These are phyloP conservation scores for Sarocladium kiliense DNA, from an alignment of 2,329 filamentous ascomycete species.

Conservation along the genomic window DNA sequence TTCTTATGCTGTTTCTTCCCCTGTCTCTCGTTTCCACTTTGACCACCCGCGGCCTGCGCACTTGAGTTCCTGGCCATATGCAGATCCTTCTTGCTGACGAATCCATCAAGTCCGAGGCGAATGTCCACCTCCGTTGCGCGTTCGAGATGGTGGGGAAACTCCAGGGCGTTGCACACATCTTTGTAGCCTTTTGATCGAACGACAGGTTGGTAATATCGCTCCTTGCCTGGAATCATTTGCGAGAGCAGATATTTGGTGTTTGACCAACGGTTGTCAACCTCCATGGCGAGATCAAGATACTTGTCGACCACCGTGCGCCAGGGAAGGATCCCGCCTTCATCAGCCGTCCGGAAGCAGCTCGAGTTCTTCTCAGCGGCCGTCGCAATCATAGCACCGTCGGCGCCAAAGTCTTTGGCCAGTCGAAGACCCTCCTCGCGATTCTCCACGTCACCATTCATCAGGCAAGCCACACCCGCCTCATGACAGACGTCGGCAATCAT, in stretches of 20 bases:
- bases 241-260: constrained; percentile 91
- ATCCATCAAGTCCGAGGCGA: constrained; percentile 53
- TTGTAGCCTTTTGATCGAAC: constrained; percentile 65
- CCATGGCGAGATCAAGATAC: constrained; percentile 68
- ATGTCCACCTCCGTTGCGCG: constrained; percentile 62
- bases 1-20: constrained; percentile 25
- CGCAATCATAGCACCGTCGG: constrained; percentile 96
- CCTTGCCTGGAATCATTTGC: constrained; percentile 81
- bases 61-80: constrained; percentile 31
- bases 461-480: constrained; percentile 80
- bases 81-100: constrained; percentile 26
- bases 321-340: constrained; percentile 62
- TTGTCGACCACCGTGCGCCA: constrained; percentile 75
- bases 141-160: constrained; percentile 57
- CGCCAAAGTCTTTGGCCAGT: constrained; percentile 73
- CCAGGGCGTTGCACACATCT: constrained; percentile 61
- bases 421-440: constrained; percentile 65
- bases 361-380: constrained; percentile 87
- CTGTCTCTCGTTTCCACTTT: constrained; percentile 29
- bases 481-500: constrained; percentile 81
- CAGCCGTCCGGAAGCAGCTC: constrained; percentile 70
- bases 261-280: constrained; percentile 78
- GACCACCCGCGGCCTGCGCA: constrained; percentile 44
- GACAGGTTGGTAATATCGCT: constrained; percentile 55
- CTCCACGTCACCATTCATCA: constrained; percentile 93